A percentile compares a stretch with the other conserved stretches of the same genome.
These are phyloP conservation scores for Calonectria honghensis DNA, from an alignment of 2,329 filamentous ascomycete genomes.

Conservation along the genomic window DNA sequence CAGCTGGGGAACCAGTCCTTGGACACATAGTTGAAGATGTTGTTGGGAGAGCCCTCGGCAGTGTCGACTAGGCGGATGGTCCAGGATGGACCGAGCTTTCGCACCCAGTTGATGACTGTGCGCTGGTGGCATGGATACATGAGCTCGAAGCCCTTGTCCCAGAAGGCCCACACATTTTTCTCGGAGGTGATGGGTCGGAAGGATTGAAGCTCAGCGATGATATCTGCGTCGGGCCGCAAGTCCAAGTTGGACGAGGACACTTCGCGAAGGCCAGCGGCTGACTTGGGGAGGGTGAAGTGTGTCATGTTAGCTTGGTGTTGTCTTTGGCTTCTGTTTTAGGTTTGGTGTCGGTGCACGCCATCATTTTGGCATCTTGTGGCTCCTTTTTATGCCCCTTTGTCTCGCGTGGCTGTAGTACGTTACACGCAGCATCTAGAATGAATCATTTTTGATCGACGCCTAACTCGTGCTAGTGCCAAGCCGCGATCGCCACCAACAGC, in stretches of 20 bases:
- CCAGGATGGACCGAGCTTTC: constrained; percentile 63
- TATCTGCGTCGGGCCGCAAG: constrained; percentile 2
- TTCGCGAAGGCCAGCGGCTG: constrained; percentile 14
- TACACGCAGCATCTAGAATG: not conserved
- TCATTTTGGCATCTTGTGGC: not conserved
- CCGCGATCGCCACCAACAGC: not conserved
- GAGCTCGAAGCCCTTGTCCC: constrained; percentile 61
- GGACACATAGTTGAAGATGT: constrained; percentile 13
- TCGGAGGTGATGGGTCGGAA: constrained; percentile 59
- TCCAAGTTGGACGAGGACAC: not conserved
- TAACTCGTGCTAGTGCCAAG: not conserved
- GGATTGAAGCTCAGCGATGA: constrained; percentile 12
- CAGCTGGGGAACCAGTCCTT: constrained; percentile 51
- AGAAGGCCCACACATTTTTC: constrained; percentile 68
- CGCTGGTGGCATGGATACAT: constrained; percentile 62
- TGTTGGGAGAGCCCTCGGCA: constrained; percentile 56
- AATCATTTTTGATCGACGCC: not conserved
- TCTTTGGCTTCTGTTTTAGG: not conserved
- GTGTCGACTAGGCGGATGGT: constrained; percentile 63
- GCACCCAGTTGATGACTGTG: constrained; percentile 65
- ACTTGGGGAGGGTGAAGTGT: constrained; percentile 1
- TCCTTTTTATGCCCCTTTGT: not conserved
- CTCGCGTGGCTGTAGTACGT: not conserved
- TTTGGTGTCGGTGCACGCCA: not conserved
- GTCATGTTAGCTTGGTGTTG: not conserved